Base-by-base conservation (phyloP, 2,329 filamentous ascomycete genomes). In the Ophiostoma angusticollis region DNA sequence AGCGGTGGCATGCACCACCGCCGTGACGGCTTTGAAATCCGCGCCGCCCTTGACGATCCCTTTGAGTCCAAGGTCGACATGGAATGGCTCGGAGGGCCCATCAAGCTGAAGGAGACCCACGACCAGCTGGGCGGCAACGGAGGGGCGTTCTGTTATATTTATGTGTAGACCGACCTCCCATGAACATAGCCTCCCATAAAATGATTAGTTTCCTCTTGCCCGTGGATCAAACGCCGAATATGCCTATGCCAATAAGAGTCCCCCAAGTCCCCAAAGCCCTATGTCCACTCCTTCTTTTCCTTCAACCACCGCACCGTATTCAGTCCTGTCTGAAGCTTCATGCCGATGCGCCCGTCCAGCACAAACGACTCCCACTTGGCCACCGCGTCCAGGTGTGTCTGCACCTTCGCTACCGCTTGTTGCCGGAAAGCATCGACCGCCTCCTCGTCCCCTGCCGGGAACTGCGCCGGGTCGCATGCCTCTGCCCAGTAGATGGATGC, bases 401-500 rank as follows among this genome's bases (percentile, higher is more conserved):
- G 68, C 52, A 79, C 83, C 50, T 79, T 72, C 14, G 71, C 57
- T 19, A 78, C 54, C 56, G 72, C 72, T 33, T 64, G 54, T 18
- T 53, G 57, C 13, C 63, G 60, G 47, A 60, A 65, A 5, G 49
- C 56, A 0, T 59, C 55, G 0, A 58, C 45, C 23, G 49, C 49
- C 1, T 48, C 41, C 2, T 35, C 24, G 3, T 12, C 21, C 2
- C 9, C 13, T 1, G 46, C 43, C 3, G 52, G 54, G 44, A 50
- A 59, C 17, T 41, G 40, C 0, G 49, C 50, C 1, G 63, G 57
- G 22, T 59, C 54, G 48, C 62, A 68, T 37, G 65, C 68, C 51
- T 89, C 80, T 41, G 72, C 68, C 87, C 89, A 98, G 1, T 79
- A 64, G 39, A 84, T 74, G 7, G 82, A 84, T 0, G 78, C 86